A percentile compares a stretch with the other conserved stretches of the same genome.
Conservation (phyloP, 257 asterid genomes). For the Plantago elongata region DNA sequence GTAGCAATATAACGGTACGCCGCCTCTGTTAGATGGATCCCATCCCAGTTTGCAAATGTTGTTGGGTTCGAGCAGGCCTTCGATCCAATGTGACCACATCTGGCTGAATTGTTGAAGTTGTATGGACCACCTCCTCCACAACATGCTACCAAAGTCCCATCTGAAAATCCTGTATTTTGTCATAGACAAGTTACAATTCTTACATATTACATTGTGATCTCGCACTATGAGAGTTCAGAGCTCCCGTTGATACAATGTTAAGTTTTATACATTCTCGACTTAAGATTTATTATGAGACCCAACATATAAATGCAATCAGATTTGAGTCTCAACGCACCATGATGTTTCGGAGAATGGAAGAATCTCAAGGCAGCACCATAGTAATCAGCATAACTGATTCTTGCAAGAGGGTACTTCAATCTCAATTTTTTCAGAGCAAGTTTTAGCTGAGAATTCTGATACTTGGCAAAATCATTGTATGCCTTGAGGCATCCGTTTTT, state of each 20-base stretch:
- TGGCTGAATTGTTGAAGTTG: slow-evolving; percentile 66
- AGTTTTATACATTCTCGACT: not conserved
- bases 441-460: slow-evolving; percentile 56
- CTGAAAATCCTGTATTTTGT: slow-evolving; percentile 42
- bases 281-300: no score
- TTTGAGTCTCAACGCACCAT: slow-evolving; percentile 32
- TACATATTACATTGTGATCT: no score
- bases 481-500: slow-evolving; percentile 62
- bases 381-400: slow-evolving; percentile 67
- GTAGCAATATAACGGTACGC: slow-evolving; percentile 53
- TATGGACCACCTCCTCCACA: slow-evolving; percentile 92
- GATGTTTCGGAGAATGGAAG: slow-evolving; percentile 51
- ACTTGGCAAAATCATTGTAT: slow-evolving; percentile 56
- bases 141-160: slow-evolving; percentile 42
- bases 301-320: not conserved
- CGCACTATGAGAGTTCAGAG: not conserved
- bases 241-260: not conserved
- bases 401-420: slow-evolving; percentile 49
- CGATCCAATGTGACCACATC: slow-evolving; percentile 71
- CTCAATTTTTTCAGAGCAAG: slow-evolving; percentile 44
- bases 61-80: slow-evolving; percentile 49
- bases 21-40: slow-evolving; percentile 64
- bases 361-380: slow-evolving; percentile 58
- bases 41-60: slow-evolving; percentile 58
- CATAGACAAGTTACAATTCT: not conserved